A percentile compares a stretch with the other conserved stretches of the same genome.
Conservation (phyloP, 805 yeast genomes). For the Hagleromyces aurorensis region DNA sequence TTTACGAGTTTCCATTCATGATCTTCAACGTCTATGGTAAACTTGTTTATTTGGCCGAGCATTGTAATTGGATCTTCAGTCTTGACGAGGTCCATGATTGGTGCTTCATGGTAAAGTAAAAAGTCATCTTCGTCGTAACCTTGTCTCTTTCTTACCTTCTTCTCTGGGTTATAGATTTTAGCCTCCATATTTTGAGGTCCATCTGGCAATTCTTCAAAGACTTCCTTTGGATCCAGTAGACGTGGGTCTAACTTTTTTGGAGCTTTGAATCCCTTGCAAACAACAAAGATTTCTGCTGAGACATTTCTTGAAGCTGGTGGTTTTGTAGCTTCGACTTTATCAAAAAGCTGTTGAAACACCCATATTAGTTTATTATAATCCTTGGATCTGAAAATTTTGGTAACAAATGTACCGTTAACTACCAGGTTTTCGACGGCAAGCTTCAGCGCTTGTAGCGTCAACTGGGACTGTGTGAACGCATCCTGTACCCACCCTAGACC, state of each 20-base stretch:
- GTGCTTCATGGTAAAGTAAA: slow-evolving; percentile 56
- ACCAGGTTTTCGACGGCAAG: slow-evolving; percentile 88
- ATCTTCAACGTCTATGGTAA: slow-evolving; percentile 50
- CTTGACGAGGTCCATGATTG: slow-evolving; percentile 73
- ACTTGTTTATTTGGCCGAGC: slow-evolving; percentile 64
- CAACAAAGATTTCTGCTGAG: slow-evolving; percentile 97
- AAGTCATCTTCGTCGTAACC: slow-evolving; percentile 97
- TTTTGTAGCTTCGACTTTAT: slow-evolving; percentile 95
- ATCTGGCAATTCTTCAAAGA: slow-evolving; percentile 83
- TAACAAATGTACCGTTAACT: slow-evolving; percentile 91
- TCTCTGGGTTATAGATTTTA: slow-evolving; percentile 90
- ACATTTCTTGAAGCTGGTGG: slow-evolving; percentile 99
- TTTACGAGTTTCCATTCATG: slow-evolving; percentile 66
- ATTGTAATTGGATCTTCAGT: slow-evolving; percentile 76
- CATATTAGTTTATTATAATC: slow-evolving; percentile 95
- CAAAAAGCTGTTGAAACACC: slow-evolving; percentile 95
- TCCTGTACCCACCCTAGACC: slow-evolving; percentile 99
- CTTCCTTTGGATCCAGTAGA: slow-evolving; percentile 83
- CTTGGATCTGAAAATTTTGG: slow-evolving; percentile 96
- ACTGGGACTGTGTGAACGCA: slow-evolving; percentile 96
- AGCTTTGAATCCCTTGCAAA: slow-evolving; percentile 91
- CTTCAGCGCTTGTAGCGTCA: slow-evolving; percentile 86
- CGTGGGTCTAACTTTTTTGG: slow-evolving; percentile 94
- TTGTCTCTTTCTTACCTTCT: slow-evolving; percentile 80
- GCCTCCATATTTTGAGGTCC: slow-evolving; percentile 78